Evolutionary conservation across 805 yeast species (phyloP).

Genomic region (Yamadazyma takamatsuzukensis): DNA sequence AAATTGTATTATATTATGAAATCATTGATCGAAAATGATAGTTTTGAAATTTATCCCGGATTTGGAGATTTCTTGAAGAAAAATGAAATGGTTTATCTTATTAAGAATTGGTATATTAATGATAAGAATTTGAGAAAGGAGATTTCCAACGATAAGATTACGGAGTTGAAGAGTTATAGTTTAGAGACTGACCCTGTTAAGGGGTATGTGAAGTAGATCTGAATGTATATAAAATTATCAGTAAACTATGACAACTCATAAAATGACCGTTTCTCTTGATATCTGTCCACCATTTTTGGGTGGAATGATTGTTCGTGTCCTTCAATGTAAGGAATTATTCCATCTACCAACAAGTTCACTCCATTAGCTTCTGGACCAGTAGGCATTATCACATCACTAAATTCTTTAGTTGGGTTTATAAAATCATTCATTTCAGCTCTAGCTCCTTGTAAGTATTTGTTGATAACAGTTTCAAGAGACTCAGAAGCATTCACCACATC

Average conservation of each 20-base stretch:
- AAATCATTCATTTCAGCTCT: slow-evolving; percentile 66
- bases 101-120: slow-evolving; percentile 61
- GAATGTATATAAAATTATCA: slow-evolving; percentile 1
- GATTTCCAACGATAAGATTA: slow-evolving; percentile 45
- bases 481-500: slow-evolving; percentile 24
- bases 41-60: slow-evolving; percentile 48
- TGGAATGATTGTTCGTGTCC: no score
- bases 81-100: slow-evolving; percentile 60
- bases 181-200: slow-evolving; percentile 56
- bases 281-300: no score
- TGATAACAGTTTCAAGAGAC: slow-evolving; percentile 35
- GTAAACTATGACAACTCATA: slow-evolving; percentile 35
- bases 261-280: slow-evolving; percentile 40
- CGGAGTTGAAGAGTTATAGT: slow-evolving; percentile 43
- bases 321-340: slow-evolving; percentile 44
- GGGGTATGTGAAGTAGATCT: slow-evolving; percentile 15
- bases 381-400: slow-evolving; percentile 73
- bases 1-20: slow-evolving; percentile 62
- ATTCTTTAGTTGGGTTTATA: slow-evolving; percentile 64
- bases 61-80: slow-evolving; percentile 37
- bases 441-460: slow-evolving; percentile 50
- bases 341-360: slow-evolving; percentile 59
- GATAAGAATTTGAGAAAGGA: slow-evolving; percentile 63
- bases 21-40: slow-evolving; percentile 58
- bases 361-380: slow-evolving; percentile 63